Evolutionary conservation across 2,329 filamentous ascomycete genomes (phyloP), one percentile per base, ranked within the genome.

Genomic region (Colletotrichum falcatum): DNA sequence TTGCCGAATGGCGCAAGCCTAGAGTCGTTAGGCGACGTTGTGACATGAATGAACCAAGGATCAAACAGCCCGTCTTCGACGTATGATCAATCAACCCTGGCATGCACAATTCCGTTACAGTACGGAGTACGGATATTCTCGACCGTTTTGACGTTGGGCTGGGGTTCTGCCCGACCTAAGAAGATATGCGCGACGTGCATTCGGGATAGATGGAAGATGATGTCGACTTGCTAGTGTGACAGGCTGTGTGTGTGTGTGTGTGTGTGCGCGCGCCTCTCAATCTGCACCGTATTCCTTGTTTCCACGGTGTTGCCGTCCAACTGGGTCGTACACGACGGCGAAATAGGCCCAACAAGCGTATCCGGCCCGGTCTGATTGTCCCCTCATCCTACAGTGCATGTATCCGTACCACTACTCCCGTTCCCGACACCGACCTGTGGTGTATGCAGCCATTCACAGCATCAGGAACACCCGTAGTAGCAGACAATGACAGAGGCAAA

Each of bases 401-500:
- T 44, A 48, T 3, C 5, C 26, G 28, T 44, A 48, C 7, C 5
- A 28, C n/a, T 20, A n/a, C 59, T 23, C 37, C 37, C 18, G 16
- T 28, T 59, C n/a, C 30, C 37, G 7, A 9, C 12, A 26, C 23
- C 14, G 9, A 42, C 37, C 26, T 44, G 23, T 26, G 56, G 37
- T 39, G 53, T 51, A 48, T 14, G n/a, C n/a, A 39, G 33, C n/a
- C 39, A 58, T 23, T 30, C n/a, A 35, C 42, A 28, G 16, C 35
- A n/a, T 28, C 4, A 48, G 16, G 9, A 12, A 28, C 16, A 55
- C 20, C 51, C 28, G 30, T 18, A 35, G 30, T 16, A 35, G 20
- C n/a, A 26, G 16, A 51, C 14, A 49, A 61, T 61, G 59, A 61
- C 59, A 37, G 33, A 39, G 18, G 9, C 33, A 39, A 35, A 37